Conservation (phyloP, 495 filamentous ascomycete genomes). For the Terfezia boudieri region DNA sequence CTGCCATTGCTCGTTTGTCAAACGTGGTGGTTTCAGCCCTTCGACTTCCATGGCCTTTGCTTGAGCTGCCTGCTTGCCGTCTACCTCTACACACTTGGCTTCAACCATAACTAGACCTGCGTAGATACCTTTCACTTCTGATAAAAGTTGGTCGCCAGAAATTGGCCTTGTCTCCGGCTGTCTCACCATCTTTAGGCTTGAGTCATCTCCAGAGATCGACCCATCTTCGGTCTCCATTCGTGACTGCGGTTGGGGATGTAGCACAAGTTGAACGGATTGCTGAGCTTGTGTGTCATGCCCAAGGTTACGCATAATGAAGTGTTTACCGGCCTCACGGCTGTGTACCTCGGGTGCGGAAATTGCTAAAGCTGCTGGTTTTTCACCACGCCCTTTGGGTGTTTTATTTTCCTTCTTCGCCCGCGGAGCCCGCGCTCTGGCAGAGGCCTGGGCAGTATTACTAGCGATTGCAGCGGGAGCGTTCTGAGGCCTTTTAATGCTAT, state of each 20-base stretch:
- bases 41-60: conserved; percentile 21
- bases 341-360: too few relatives aligned
- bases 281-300: not conserved
- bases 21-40: conserved; percentile 19
- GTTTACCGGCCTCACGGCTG: not conserved
- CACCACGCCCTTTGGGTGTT: too few relatives aligned
- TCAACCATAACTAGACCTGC: conserved; percentile 58
- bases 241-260: not conserved
- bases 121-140: conserved; percentile 55
- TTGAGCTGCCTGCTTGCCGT: conserved; percentile 33
- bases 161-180: conserved; percentile 34
- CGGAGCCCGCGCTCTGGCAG: too few relatives aligned
- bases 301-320: not conserved
- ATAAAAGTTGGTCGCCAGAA: conserved; percentile 49
- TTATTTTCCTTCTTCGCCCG: too few relatives aligned
- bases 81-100: conserved; percentile 51
- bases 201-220: not conserved
- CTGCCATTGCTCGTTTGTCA: conserved; percentile 47
- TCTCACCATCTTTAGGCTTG: conserved; percentile 8
- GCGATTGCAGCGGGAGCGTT: too few relatives aligned
- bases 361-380: too few relatives aligned
- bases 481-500: too few relatives aligned
- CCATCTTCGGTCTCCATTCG: not conserved
- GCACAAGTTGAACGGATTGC: not conserved
- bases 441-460: too few relatives aligned